These are phyloP conservation scores for Penicillium antarcticum DNA, from an alignment of 495 filamentous ascomycete species.

Conservation along the genomic window DNA sequence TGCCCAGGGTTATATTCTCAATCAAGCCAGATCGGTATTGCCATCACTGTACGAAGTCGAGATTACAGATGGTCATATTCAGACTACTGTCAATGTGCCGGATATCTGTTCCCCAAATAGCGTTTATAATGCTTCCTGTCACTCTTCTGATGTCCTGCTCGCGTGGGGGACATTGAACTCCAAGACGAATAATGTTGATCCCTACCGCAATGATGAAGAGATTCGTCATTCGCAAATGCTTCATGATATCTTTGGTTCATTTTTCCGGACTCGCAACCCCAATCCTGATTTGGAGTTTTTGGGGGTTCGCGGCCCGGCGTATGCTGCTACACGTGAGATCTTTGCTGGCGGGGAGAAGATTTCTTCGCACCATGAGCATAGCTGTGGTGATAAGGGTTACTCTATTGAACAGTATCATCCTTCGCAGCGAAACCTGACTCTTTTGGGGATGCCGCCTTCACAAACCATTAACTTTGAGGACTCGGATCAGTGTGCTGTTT, in stretches of 20 bases:
- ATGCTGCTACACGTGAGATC: constrained; percentile 8
- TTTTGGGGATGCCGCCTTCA: constrained; percentile 13
- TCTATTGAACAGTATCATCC: constrained; percentile 5
- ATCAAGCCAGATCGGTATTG: constrained; percentile 9
- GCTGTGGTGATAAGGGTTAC: not conserved
- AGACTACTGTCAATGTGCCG: constrained; percentile 13
- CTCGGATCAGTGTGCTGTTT: constrained; percentile 19
- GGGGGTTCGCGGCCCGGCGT: constrained; percentile 20
- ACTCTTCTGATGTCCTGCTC: constrained; percentile 26
- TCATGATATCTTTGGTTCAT: constrained; percentile 26
- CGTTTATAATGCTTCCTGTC: constrained; percentile 29
- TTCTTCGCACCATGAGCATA: not conserved
- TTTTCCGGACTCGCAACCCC: constrained; percentile 21
- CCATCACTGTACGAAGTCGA: constrained; percentile 21
- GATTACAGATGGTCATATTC: constrained; percentile 25
- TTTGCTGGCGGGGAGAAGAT: not conserved
- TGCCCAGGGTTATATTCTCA: constrained; percentile 24
- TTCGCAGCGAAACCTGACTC: constrained; percentile 6
- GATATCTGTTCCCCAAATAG: constrained; percentile 27
- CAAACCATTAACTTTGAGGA: constrained; percentile 10
- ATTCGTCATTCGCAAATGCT: constrained; percentile 25
- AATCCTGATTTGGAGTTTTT: constrained; percentile 20
- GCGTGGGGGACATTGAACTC: constrained; percentile 30
- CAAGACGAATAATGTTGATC: constrained; percentile 24
- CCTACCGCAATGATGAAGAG: constrained; percentile 20